These are phyloP conservation scores for Oryza longistaminata DNA, from an alignment of 176 grass and related monocot genomes.

Conservation along the genomic window DNA sequence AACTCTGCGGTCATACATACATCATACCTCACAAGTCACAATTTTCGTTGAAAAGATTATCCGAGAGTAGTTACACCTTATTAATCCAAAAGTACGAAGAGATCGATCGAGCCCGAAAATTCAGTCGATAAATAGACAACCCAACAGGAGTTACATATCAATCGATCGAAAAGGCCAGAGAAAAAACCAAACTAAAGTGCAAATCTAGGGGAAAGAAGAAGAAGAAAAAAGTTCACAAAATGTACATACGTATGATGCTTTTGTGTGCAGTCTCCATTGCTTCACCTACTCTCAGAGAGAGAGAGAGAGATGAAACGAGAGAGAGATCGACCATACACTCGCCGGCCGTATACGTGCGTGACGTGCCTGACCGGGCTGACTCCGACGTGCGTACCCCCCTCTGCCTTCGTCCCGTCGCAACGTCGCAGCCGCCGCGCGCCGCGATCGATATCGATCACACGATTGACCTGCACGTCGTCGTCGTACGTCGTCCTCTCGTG, in stretches of 20 bases:
- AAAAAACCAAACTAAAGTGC: neutral
- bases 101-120: neutral
- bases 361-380: neutral
- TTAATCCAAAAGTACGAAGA: neutral
- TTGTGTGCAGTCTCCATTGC: neutral
- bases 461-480: too few species aligned
- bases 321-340: neutral
- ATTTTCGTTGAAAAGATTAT: too few species aligned
- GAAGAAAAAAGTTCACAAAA: too few species aligned
- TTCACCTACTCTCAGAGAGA: neutral
- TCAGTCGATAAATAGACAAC: neutral
- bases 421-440: neutral
- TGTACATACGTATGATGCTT: neutral
- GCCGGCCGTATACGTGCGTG: too few species aligned
- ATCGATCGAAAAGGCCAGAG: too few species aligned
- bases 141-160: neutral
- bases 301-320: neutral
- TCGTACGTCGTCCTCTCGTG: too few species aligned
- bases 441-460: too few species aligned
- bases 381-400: neutral
- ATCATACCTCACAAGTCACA: too few species aligned
- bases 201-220: neutral
- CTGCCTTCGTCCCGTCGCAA: slow-evolving; percentile 24
- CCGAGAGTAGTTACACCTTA: too few species aligned
- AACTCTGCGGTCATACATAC: too few species aligned